Conservation (phyloP, 176 grass and related monocot species). For the Avena atlantica region DNA sequence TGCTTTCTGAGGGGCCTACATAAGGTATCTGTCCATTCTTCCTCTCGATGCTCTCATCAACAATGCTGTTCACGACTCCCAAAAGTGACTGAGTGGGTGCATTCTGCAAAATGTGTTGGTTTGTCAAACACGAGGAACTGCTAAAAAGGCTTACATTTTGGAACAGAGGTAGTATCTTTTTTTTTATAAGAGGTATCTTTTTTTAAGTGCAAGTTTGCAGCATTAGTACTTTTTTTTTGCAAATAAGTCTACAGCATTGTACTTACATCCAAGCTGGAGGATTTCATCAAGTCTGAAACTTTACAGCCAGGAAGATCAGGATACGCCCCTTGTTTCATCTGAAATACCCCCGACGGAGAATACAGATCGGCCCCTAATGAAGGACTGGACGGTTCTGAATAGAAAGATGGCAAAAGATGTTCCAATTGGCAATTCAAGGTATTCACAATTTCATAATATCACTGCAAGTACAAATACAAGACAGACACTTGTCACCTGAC, state of each 20-base stretch:
- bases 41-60: slow-evolving; percentile 76
- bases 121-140: background rate
- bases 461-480: background rate
- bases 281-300: slow-evolving; percentile 79
- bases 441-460: background rate
- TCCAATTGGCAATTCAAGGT: slow-evolving; percentile 13
- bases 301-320: slow-evolving; percentile 56
- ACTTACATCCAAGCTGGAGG: slow-evolving; percentile 73
- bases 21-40: slow-evolving; percentile 85
- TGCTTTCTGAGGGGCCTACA: slow-evolving; percentile 66
- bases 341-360: slow-evolving; percentile 46
- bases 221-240: background rate
- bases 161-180: too few relatives aligned
- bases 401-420: slow-evolving; percentile 17
- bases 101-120: slow-evolving; percentile 51
- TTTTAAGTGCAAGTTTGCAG: background rate
- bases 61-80: slow-evolving; percentile 64
- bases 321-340: slow-evolving; percentile 60
- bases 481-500: slow-evolving; percentile 53
- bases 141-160: too few relatives aligned
- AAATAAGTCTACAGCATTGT: background rate
- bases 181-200: too few relatives aligned
- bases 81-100: slow-evolving; percentile 77
- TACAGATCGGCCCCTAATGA: slow-evolving; percentile 39
- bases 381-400: slow-evolving; percentile 54